Evolutionary conservation across 2,329 filamentous ascomycete species (phyloP).

Genomic region (Sporothrix luriei): DNA sequence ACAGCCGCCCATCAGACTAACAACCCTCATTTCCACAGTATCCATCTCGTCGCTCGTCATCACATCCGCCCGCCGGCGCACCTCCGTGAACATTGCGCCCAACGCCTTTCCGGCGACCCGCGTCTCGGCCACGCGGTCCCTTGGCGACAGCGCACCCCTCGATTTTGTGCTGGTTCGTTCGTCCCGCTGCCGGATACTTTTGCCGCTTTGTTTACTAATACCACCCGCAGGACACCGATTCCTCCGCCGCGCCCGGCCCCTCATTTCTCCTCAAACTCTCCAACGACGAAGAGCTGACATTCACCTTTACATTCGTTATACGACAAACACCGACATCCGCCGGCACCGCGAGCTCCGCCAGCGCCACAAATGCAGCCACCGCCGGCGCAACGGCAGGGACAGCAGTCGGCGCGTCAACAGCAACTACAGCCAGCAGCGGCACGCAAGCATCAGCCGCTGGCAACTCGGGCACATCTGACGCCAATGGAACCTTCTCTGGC

Average conservation of each 20-base stretch:
- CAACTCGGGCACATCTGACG: slow-evolving; percentile 46
- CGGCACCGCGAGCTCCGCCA: neutral
- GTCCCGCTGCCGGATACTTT: neutral
- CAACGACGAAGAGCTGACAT: slow-evolving; percentile 89
- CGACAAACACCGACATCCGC: slow-evolving; percentile 50
- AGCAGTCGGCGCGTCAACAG: slow-evolving; percentile 19
- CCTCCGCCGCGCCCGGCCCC: slow-evolving; percentile 56
- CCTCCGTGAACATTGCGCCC: slow-evolving; percentile 74
- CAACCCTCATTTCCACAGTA: slow-evolving; percentile 57
- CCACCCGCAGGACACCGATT: slow-evolving; percentile 73
- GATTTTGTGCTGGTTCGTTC: slow-evolving; percentile 85
- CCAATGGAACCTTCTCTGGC: slow-evolving; percentile 50
- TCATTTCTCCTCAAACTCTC: slow-evolving; percentile 82
- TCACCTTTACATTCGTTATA: slow-evolving; percentile 89
- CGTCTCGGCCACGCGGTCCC: slow-evolving; percentile 70
- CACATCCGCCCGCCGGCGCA: slow-evolving; percentile 76
- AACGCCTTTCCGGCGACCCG: slow-evolving; percentile 85
- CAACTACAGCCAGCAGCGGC: neutral
- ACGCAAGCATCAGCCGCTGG: slow-evolving; percentile 31
- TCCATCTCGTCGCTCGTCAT: slow-evolving; percentile 82
- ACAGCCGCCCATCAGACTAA: neutral
- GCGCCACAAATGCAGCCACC: slow-evolving; percentile 8
- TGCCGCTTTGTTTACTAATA: neutral
- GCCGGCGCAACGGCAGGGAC: slow-evolving; percentile 31
- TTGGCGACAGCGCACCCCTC: slow-evolving; percentile 72